A percentile compares a stretch with the other conserved stretches of the same genome.
phyloP scores from a whole-genome alignment of 257 asterid genomes.

The Rubia yunnanensis region DNA sequence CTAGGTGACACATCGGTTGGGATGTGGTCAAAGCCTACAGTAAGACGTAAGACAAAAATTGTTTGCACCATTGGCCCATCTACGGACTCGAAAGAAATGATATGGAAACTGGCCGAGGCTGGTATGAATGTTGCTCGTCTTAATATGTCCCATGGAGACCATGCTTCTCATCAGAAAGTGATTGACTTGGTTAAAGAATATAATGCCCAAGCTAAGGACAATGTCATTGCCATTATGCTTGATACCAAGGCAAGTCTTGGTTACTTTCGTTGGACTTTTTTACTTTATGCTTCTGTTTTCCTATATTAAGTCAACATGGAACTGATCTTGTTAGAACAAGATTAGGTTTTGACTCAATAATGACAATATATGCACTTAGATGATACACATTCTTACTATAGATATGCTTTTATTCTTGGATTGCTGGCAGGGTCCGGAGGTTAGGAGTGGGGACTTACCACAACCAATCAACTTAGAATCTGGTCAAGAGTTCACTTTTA shows the following conservation, averaged over 20 bases:
- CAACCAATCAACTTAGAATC: constrained; percentile 65
- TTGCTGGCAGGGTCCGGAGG: constrained; percentile 92
- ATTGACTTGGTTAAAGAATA: constrained; percentile 96
- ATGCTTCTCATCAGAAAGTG: constrained; percentile 93
- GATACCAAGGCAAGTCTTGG: constrained; percentile 82
- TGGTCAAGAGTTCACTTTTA: constrained; percentile 95
- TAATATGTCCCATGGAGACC: constrained; percentile 98
- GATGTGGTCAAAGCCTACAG: constrained; percentile 69
- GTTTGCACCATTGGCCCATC: constrained; percentile 99
- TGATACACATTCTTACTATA: neutral
- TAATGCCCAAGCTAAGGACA: constrained; percentile 78
- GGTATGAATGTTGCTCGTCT: constrained; percentile 98
- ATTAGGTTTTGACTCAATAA: neutral
- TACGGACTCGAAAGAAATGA: constrained; percentile 81
- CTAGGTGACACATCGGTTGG: constrained; percentile 46
- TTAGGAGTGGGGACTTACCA: constrained; percentile 97
- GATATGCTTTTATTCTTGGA: constrained; percentile 5
- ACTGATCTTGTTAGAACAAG: too few species aligned
- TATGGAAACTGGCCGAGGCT: constrained; percentile 98
- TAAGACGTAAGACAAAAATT: constrained; percentile 89
- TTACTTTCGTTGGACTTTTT: neutral
- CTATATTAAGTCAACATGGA: neutral
- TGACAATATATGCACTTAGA: neutral
- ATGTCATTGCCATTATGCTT: constrained; percentile 96
- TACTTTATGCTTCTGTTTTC: neutral